Percentiles rank a stretch among this genome's conserved stretches.
Conservation (phyloP, 257 asterid species). For the Nicotiana obtusifolia region DNA sequence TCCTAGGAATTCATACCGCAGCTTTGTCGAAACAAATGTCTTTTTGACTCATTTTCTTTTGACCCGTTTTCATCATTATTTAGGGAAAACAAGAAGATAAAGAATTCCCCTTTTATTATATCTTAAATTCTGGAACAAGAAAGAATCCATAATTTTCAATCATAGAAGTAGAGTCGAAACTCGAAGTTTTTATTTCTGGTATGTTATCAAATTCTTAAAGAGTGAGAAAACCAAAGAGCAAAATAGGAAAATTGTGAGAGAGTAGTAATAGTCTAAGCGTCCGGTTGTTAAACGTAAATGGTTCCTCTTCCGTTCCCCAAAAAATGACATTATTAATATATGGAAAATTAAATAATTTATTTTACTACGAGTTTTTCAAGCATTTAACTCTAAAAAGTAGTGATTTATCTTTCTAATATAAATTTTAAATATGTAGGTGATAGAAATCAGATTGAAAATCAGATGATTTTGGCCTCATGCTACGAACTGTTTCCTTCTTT, state of each 20-base stretch:
- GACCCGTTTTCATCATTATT: background rate
- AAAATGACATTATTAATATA: background rate
- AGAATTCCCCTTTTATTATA: background rate
- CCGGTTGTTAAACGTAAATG: background rate
- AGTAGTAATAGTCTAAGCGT: too few relatives aligned
- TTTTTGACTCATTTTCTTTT: constrained; percentile 6
- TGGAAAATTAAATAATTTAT: background rate
- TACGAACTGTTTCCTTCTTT: too few relatives aligned
- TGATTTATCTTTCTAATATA: too few relatives aligned
- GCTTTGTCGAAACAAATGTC: background rate
- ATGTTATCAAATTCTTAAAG: background rate
- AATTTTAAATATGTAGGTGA: too few relatives aligned
- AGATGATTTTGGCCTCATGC: background rate
- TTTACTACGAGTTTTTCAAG: background rate
- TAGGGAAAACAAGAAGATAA: background rate
- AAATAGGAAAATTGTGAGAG: too few relatives aligned
- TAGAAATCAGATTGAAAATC: background rate
- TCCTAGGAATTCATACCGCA: background rate
- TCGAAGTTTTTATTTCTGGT: background rate
- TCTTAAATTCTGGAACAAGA: background rate
- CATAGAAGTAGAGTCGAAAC: background rate
- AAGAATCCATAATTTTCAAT: background rate
- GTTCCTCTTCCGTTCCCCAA: background rate
- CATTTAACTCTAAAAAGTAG: background rate
- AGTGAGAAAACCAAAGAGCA: background rate